These are phyloP conservation scores for Mortierella sp. DNA, from an alignment of 371 early-diverging fungal species.

Conservation along the genomic window DNA sequence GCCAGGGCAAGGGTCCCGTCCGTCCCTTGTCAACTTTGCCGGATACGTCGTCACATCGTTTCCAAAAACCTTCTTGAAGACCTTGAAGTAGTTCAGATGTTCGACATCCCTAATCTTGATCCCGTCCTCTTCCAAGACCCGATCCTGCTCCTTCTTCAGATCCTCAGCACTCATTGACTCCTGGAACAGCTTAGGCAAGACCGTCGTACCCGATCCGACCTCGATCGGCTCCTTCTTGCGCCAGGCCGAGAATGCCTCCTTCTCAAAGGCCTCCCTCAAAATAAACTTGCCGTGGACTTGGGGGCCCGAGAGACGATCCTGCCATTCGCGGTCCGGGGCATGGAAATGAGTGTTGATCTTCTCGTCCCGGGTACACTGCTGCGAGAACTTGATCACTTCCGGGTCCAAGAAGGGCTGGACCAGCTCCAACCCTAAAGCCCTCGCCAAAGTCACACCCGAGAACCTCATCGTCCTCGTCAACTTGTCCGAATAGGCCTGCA, in stretches of 20 bases:
- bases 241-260: conserved; percentile 62
- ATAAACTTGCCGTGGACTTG: conserved; percentile 67
- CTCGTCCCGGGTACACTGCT: conserved; percentile 56
- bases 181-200: conserved; percentile 61
- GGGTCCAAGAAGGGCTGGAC: conserved; percentile 66
- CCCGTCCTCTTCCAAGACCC: conserved; percentile 49
- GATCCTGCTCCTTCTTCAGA: conserved; percentile 43
- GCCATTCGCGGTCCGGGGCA: conserved; percentile 37
- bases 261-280: conserved; percentile 66
- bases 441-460: conserved; percentile 59
- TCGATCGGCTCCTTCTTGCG: conserved; percentile 72
- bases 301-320: conserved; percentile 52
- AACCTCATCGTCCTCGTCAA: conserved; percentile 63
- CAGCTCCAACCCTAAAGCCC: conserved; percentile 57
- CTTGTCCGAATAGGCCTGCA: conserved; percentile 59
- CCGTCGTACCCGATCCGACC: conserved; percentile 65
- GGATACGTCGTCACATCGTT: conserved; percentile 32
- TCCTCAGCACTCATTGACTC: conserved; percentile 31
- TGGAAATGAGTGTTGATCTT: conserved; percentile 56
- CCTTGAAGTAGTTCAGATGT: conserved; percentile 63
- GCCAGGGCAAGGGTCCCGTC: conserved; percentile 63
- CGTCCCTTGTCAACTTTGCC: conserved; percentile 50
- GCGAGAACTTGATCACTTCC: conserved; percentile 61
- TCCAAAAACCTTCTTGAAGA: conserved; percentile 59
- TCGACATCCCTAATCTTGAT: conserved; percentile 68